phyloP scores from a whole-genome alignment of 2,329 filamentous ascomycete species.

The Coniochaeta sp. region DNA sequence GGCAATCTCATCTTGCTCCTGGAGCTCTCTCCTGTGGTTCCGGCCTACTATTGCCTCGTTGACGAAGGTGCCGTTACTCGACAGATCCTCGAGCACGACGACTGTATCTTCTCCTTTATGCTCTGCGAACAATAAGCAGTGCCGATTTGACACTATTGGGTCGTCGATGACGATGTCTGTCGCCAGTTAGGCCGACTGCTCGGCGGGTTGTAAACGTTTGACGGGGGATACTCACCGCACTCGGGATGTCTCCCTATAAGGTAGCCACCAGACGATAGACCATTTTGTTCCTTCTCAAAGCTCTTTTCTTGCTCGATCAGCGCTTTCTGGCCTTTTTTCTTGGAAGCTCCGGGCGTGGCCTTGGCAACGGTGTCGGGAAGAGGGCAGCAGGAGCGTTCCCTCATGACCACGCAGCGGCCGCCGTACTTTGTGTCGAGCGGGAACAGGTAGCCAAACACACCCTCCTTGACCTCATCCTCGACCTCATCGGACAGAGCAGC shows the following conservation, averaged over 20 bases:
- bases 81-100: conserved; percentile 85
- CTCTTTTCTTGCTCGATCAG: conserved; percentile 43
- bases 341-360: conserved; percentile 20
- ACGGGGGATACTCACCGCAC: conserved; percentile 59
- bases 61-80: conserved; percentile 92
- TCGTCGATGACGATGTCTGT: conserved; percentile 66
- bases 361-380: conserved; percentile 39
- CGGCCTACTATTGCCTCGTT: conserved; percentile 87
- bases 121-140: conserved; percentile 43
- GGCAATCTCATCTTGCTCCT: conserved; percentile 85
- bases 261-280: conserved; percentile 70
- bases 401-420: conserved; percentile 62
- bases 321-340: conserved; percentile 29
- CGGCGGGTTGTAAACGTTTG: conserved; percentile 2
- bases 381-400: conserved; percentile 64
- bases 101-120: conserved; percentile 35
- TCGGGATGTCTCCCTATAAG: conserved; percentile 89
- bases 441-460: conserved; percentile 93
- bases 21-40: conserved; percentile 81
- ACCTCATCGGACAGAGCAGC: conserved; percentile 71
- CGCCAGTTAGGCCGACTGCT: not conserved
- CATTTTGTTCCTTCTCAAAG: conserved; percentile 57
- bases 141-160: conserved; percentile 79
- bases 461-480: conserved; percentile 73
- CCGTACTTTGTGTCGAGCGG: conserved; percentile 66